Percentiles rank a stretch among this genome's conserved stretches.
Conservation (phyloP, 2,329 filamentous ascomycete genomes). For the Dactylellina drechsleri region DNA sequence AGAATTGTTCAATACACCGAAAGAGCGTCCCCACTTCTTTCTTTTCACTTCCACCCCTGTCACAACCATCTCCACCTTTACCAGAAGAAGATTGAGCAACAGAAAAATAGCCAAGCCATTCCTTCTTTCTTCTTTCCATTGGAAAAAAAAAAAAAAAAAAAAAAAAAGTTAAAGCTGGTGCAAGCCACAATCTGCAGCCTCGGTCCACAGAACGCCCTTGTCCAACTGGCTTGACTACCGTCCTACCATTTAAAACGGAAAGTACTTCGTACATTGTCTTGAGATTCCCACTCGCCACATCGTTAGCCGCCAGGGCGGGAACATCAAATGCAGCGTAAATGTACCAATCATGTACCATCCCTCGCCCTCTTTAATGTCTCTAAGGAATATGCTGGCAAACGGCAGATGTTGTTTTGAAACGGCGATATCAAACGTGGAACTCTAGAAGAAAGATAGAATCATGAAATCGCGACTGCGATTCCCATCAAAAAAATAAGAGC, state of each 20-base stretch:
- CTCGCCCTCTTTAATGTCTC: not conserved
- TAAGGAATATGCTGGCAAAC: constrained; percentile 19
- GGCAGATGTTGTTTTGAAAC: constrained; percentile 14
- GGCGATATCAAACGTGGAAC: not conserved
- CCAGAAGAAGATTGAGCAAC: constrained; percentile 43
- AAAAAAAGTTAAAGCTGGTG: not conserved
- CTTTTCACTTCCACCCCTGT: constrained; percentile 25
- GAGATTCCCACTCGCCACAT: constrained; percentile 42
- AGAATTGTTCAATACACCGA: too few species aligned
- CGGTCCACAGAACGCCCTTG: constrained; percentile 24
- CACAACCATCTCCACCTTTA: constrained; percentile 45
- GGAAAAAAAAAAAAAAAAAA: too few species aligned
- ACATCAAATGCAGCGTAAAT: constrained; percentile 33
- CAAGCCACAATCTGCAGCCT: constrained; percentile 43
- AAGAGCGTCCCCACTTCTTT: constrained; percentile 8
- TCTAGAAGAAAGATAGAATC: too few species aligned
- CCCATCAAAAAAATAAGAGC: too few species aligned
- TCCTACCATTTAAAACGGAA: constrained; percentile 37
- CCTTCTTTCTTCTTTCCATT: not conserved
- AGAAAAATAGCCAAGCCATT: constrained; percentile 23
- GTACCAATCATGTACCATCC: constrained; percentile 49
- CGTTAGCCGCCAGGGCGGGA: constrained; percentile 49
- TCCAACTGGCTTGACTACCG: constrained; percentile 54
- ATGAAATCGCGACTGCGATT: too few species aligned
- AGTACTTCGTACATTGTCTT: constrained; percentile 21